Evolutionary conservation across 1,139 yeast genomes (phyloP), one percentile per base, ranked within the genome.

Genomic region (Casaregolazyma suthepensis): DNA sequence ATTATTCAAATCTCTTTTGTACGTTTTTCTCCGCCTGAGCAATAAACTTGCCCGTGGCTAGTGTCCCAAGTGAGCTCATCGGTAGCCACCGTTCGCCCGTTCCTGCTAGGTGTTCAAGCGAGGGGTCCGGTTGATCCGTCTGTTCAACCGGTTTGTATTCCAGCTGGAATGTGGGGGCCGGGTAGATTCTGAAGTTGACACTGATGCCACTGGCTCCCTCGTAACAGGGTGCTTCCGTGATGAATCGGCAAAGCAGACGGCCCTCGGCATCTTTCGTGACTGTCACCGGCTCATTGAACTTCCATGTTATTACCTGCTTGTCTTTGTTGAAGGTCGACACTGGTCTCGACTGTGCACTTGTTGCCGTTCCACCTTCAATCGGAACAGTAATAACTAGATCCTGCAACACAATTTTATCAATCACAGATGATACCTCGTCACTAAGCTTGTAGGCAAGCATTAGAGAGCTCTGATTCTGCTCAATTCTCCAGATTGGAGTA

Each of bases 401-500:
- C 31, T 61, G 60, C 20, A 73, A 54, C 55, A 88, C 72, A 1
- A 72, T 69, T 44, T 65, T 65, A 12, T 72, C 66, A 1, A 76
- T 68, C 19, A 66, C 63, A 54, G 81, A 75, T 26, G 73, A 73
- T 22, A 46, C 49, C 22, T 45, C 48, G 9, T 84, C 83, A 46
- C 80, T 74, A 56, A 86, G 75, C 64, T 80, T 81, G 60, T 88
- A 73, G 43, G 85, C 82, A 55, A 91, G 75, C 75, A 90, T 86
- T 56, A 91, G 84, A 63, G 95, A 84, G 1, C 96, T 84, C 70
- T 90, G 96, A 55, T 79, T 85, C 20, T 79, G 76, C 68, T 90
- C 96, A 65, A 85, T 85, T 64, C 90, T 85, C 98, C 98, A 91
- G 47, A 86, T 81, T 48, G 96, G 96, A 47, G 82, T 78, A 48